A percentile compares a stretch with the other conserved stretches of the same genome.
These are phyloP conservation scores for Singerocomus inundabilis DNA, from an alignment of 1,284 basidiomycete species.

Conservation along the genomic window DNA sequence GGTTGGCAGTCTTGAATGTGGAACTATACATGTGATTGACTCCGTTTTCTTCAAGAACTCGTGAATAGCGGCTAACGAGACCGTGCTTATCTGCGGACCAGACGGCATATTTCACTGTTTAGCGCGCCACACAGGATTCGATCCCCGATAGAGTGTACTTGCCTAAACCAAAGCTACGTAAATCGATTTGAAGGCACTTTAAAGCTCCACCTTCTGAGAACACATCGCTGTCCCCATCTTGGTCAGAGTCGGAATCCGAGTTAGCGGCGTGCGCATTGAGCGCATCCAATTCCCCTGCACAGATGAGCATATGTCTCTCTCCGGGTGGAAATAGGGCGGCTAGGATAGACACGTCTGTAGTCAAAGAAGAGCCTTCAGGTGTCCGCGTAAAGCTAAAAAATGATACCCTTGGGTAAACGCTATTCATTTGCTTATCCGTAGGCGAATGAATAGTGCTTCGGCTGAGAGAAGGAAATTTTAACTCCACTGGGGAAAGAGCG, in stretches of 20 bases:
- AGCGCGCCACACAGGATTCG: background rate
- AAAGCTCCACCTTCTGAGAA: slow-evolving; percentile 38
- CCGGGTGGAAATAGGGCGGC: slow-evolving; percentile 62
- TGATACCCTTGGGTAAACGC: slow-evolving; percentile 39
- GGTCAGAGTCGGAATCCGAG: slow-evolving; percentile 34
- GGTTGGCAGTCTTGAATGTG: slow-evolving; percentile 80
- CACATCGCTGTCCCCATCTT: slow-evolving; percentile 34
- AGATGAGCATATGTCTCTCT: slow-evolving; percentile 73
- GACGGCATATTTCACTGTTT: background rate
- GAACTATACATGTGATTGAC: slow-evolving; percentile 86
- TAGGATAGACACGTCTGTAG: slow-evolving; percentile 60
- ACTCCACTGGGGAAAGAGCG: slow-evolving; percentile 24
- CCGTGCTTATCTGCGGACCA: slow-evolving; percentile 62
- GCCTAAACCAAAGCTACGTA: slow-evolving; percentile 69
- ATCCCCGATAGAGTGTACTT: slow-evolving; percentile 22
- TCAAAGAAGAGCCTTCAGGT: slow-evolving; percentile 69
- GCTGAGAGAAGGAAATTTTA: slow-evolving; percentile 6
- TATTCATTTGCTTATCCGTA: slow-evolving; percentile 13
- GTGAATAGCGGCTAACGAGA: slow-evolving; percentile 73
- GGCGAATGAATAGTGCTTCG: slow-evolving; percentile 11
- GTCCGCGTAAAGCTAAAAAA: slow-evolving; percentile 79
- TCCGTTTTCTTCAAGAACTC: slow-evolving; percentile 63
- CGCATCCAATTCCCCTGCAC: slow-evolving; percentile 61
- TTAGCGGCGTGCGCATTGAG: slow-evolving; percentile 43
- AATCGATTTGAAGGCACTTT: slow-evolving; percentile 68